These are phyloP conservation scores for Pseudopithomyces maydicus DNA, from an alignment of 2,329 filamentous ascomycete genomes.

Conservation along the genomic window DNA sequence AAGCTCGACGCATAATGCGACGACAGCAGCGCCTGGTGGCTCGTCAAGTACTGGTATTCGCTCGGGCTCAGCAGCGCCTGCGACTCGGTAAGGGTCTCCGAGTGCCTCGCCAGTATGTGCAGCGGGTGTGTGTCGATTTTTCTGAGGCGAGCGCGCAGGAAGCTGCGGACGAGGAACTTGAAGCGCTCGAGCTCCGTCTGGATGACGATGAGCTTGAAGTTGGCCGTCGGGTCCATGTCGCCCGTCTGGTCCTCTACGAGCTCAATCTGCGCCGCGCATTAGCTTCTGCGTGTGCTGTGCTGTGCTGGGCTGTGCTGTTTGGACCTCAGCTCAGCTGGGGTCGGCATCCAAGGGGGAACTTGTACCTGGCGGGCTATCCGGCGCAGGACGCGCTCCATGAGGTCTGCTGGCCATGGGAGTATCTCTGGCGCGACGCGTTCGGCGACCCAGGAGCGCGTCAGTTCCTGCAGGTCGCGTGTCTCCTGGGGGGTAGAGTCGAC, in stretches of 20 bases:
- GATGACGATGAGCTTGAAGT: constrained; percentile 90
- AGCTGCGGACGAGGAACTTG: constrained; percentile 86
- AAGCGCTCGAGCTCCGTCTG: constrained; percentile 95
- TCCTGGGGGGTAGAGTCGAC: constrained; percentile 56
- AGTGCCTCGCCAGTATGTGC: constrained; percentile 66
- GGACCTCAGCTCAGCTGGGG: not conserved
- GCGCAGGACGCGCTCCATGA: constrained; percentile 83
- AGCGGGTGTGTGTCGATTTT: constrained; percentile 85
- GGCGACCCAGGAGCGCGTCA: constrained; percentile 92
- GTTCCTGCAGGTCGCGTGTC: constrained; percentile 78
- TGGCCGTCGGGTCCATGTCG: constrained; percentile 86
- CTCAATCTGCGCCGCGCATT: constrained; percentile 49
- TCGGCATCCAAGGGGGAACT: not conserved
- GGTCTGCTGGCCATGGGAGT: constrained; percentile 74
- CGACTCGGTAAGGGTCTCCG: constrained; percentile 55
- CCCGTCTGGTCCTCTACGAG: constrained; percentile 68
- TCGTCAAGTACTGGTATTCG: constrained; percentile 80
- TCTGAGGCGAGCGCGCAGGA: constrained; percentile 81
- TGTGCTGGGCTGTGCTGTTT: not conserved
- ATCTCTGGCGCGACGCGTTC: constrained; percentile 89
- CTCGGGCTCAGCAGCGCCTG: constrained; percentile 66
- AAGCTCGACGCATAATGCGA: constrained; percentile 87
- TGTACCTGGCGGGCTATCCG: constrained; percentile 48
- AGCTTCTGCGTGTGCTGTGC: constrained; percentile 12
- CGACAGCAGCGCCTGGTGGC: constrained; percentile 83